Percentiles rank a stretch among this genome's conserved stretches.
Conservation (phyloP, 148 eudicot species). For the Fallopia convolvulus region DNA sequence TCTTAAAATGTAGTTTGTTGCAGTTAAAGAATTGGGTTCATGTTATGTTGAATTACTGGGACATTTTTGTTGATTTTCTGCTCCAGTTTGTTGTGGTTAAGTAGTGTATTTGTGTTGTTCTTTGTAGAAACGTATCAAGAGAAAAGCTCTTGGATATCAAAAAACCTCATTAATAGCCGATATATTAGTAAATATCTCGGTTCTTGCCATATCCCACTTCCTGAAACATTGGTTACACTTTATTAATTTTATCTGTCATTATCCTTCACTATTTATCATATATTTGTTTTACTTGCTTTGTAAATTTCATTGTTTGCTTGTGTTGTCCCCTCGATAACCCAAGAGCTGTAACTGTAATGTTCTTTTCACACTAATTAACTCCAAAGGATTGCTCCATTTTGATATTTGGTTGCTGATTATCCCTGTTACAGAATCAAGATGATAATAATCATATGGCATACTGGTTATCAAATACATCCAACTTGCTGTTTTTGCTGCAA, state of each 20-base stretch:
- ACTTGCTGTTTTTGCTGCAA: conserved; percentile 84
- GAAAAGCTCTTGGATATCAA: not conserved
- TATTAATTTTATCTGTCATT: not conserved
- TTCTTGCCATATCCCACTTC: not conserved
- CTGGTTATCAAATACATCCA: conserved; percentile 92
- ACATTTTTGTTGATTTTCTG: not conserved
- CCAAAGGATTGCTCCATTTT: not conserved
- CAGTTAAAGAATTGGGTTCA: not conserved
- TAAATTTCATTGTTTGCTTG: not conserved
- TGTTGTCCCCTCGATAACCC: not conserved
- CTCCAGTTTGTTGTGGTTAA: not conserved
- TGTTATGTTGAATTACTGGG: not conserved
- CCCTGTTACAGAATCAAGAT: conserved; percentile 68
- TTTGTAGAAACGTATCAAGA: not conserved
- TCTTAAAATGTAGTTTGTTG: not conserved
- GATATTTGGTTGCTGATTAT: not conserved
- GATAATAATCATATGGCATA: conserved; percentile 80
- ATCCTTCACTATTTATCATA: not conserved
- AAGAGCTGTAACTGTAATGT: not conserved
- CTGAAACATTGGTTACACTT: not conserved
- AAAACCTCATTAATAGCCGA: not conserved
- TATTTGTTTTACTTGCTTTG: not conserved
- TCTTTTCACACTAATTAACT: not conserved
- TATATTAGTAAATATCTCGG: not conserved
- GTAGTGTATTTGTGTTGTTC: not conserved